Evolutionary conservation across 2,329 filamentous ascomycete genomes (phyloP).

Genomic region (Thielaviopsis euricoi): DNA sequence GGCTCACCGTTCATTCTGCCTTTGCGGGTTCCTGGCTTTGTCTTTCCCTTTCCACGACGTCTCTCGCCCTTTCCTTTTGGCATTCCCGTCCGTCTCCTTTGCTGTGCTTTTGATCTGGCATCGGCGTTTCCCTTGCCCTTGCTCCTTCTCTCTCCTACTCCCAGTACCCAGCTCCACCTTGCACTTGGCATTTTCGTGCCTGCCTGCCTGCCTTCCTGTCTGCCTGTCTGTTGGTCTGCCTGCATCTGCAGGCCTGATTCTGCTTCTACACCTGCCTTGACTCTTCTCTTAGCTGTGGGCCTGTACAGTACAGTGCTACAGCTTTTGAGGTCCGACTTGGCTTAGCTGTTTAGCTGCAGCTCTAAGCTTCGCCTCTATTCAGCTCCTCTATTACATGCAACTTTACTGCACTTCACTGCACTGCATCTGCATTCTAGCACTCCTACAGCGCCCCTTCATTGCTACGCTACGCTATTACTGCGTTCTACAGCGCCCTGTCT

Average conservation of each 20-base stretch:
- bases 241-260: too few species aligned
- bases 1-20: neutral
- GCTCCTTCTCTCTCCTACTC: conserved; percentile 1
- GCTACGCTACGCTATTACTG: too few species aligned
- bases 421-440: neutral
- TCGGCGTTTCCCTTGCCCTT: conserved; percentile 1
- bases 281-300: too few species aligned
- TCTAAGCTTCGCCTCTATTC: too few species aligned
- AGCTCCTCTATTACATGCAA: too few species aligned
- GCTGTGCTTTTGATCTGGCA: conserved; percentile 8
- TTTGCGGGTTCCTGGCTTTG: neutral
- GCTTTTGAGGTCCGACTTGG: too few species aligned
- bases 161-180: neutral
- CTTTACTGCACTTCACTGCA: neutral
- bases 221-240: neutral
- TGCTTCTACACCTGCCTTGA: too few species aligned
- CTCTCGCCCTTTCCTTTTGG: neutral
- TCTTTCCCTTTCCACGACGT: neutral
- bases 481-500: too few species aligned
- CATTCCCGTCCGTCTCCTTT: neutral
- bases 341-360: too few species aligned
- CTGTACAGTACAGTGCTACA: too few species aligned
- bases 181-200: neutral
- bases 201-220: too few species aligned
- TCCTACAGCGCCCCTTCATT: too few species aligned